Evolutionary conservation across 352 stramenopile species (phyloP).

Genomic region (Pythium graminicola): DNA sequence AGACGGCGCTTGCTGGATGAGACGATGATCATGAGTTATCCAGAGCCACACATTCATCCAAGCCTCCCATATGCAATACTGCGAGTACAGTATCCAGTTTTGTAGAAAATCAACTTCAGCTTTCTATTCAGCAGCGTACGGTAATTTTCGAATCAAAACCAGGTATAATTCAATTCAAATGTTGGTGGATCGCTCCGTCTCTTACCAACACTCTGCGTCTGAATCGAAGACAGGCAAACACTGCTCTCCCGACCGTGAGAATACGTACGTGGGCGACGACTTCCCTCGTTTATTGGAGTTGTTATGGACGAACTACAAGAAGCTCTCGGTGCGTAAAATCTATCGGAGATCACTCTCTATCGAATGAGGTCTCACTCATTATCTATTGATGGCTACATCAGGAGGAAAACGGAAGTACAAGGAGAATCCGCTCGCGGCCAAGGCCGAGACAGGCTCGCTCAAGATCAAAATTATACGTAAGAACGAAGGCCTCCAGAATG

Average conservation of each 20-base stretch:
- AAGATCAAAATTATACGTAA: conserved; percentile 77
- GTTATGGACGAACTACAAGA: conserved; percentile 21
- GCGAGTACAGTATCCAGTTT: neutral
- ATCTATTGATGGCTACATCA: conserved; percentile 7
- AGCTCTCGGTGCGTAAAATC: conserved; percentile 3
- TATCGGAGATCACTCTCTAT: neutral
- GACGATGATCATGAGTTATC: too few relatives aligned
- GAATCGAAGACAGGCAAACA: conserved; percentile 9
- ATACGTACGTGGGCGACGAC: neutral
- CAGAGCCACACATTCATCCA: neutral
- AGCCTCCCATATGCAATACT: neutral
- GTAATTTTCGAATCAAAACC: neutral
- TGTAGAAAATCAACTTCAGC: neutral
- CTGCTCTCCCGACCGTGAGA: neutral
- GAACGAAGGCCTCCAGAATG: conserved; percentile 17
- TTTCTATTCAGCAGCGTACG: neutral
- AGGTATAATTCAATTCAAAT: neutral
- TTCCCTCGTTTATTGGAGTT: neutral
- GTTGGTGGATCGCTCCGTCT: neutral
- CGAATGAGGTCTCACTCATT: conserved; percentile 4
- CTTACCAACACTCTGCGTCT: conserved; percentile 23
- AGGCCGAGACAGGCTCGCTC: conserved; percentile 65
- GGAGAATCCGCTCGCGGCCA: conserved; percentile 68
- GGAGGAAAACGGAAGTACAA: conserved; percentile 69
- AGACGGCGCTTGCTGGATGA: too few relatives aligned